Percentiles rank a stretch among this genome's conserved stretches.
These are phyloP conservation scores for Cylindrotheca closterium DNA, from an alignment of 108 stramenopile genomes.

Conservation along the genomic window DNA sequence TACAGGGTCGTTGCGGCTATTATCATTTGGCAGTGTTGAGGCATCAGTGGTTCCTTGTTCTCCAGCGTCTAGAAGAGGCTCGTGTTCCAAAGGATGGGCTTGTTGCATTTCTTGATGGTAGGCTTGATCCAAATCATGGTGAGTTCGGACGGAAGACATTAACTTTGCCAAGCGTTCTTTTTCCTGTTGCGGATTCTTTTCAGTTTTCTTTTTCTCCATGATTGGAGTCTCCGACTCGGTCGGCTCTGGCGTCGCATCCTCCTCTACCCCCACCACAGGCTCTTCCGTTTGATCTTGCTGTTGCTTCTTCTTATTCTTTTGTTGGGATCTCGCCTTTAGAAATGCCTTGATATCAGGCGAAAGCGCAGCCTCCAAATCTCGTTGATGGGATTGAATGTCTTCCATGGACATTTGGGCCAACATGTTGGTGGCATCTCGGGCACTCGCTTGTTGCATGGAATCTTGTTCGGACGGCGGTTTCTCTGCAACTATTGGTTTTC, in stretches of 20 bases:
- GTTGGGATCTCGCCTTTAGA: constrained; percentile 42
- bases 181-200: constrained; percentile 18
- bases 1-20: constrained; percentile 11
- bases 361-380: constrained; percentile 56
- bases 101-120: constrained; percentile 46
- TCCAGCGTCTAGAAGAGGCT: neutral
- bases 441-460: constrained; percentile 21
- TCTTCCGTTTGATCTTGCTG: neutral
- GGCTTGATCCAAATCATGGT: constrained; percentile 75
- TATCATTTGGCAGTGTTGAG: neutral
- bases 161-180: constrained; percentile 62
- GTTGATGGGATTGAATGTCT: constrained; percentile 56
- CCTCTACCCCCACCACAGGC: neutral
- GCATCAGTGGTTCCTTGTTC: neutral
- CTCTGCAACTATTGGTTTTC: neutral
- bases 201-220: neutral
- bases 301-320: constrained; percentile 21
- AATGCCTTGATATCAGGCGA: constrained; percentile 71
- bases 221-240: constrained; percentile 8
- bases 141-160: constrained; percentile 60
- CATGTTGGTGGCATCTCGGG: constrained; percentile 52
- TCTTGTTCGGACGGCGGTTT: neutral
- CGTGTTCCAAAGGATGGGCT: constrained; percentile 3
- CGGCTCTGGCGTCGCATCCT: constrained; percentile 11
- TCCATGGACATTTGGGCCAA: constrained; percentile 63